Evolutionary conservation across 2,329 filamentous ascomycete species (phyloP), one percentile per base, ranked within the genome.

Genomic region (Sarocladiaceae sp.): DNA sequence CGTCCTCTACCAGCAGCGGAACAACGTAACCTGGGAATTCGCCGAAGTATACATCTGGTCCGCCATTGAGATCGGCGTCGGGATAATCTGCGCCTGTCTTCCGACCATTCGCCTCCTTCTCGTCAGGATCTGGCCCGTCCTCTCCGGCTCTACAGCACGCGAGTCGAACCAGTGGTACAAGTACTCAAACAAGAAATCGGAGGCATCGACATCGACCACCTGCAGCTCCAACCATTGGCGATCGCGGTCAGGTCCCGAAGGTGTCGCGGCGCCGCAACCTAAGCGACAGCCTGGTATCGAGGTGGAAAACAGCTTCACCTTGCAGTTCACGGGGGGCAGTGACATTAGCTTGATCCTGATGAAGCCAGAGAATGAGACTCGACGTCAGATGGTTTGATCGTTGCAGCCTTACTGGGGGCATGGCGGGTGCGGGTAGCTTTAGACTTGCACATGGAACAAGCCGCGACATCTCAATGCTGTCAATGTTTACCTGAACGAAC

Each of bases 31-130:
- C 6, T 54, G 49, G 43, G 49, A 53, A n/a, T 39, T 51, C 11
- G 49, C 27, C 31, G 47, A 45, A 11, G 41, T 50, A n/a, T 44
- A 46, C 4, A 42, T 48, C n/a, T 56, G 54, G 55, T 55, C 53
- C 10, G 47, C 42, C 26, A 47, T 58, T 21, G 55, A 58, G 45
- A 48, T 55, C 26, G 48, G 45, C 43, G 48, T 55, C 18, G 51
- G 52, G 31, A 50, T 58, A 34, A 51, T 55, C 26, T 56, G 54
- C 44, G 51, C 51, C 31, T 56, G 54, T 44, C 52, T 58, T 33
- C 54, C 55, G 4, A 44, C 49, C 16, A 37, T 54, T 7, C 53
- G 55, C 7, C 48, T 54, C 2, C 45, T 55, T 12, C 48, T 57
- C 12, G 47, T 53, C 12, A 47, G 48, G 20, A 18, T 47, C 37